Percentiles rank a stretch among this genome's conserved stretches.
Conservation (phyloP, 2,329 filamentous ascomycete genomes). For the Rosellinia necatrix region DNA sequence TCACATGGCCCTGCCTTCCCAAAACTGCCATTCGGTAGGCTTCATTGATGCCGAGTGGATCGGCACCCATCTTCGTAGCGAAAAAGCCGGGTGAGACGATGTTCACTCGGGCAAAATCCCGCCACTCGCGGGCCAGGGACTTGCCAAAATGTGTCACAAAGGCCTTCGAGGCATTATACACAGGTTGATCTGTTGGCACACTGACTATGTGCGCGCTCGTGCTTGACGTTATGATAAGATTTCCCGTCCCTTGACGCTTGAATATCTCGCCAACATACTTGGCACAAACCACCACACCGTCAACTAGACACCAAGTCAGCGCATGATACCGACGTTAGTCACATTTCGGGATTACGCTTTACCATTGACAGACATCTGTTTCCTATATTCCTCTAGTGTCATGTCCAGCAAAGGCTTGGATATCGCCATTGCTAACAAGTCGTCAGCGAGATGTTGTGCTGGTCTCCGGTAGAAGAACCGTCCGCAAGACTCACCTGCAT, state of each 20-base stretch:
- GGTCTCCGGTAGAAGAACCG: neutral
- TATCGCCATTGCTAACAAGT: constrained; percentile 20
- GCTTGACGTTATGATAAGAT: constrained; percentile 34
- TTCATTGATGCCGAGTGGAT: constrained; percentile 20
- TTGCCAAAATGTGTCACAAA: constrained; percentile 61
- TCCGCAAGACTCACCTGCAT: constrained; percentile 22
- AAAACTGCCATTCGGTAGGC: constrained; percentile 28
- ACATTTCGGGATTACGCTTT: neutral
- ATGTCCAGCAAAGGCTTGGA: constrained; percentile 27
- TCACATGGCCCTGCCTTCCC: constrained; percentile 29
- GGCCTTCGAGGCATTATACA: constrained; percentile 62
- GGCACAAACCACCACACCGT: constrained; percentile 26
- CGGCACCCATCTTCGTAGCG: constrained; percentile 46
- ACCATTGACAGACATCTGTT: constrained; percentile 28
- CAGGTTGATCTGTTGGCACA: constrained; percentile 57
- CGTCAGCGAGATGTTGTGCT: neutral
- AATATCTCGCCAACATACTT: constrained; percentile 31
- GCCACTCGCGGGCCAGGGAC: constrained; percentile 60
- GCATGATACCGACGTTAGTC: neutral
- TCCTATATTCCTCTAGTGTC: constrained; percentile 26
- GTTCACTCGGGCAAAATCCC: constrained; percentile 62
- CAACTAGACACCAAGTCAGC: constrained; percentile 19
- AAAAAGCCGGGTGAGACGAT: constrained; percentile 60
- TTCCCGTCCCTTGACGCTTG: constrained; percentile 26
- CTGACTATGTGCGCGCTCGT: constrained; percentile 58